Base-by-base conservation (phyloP, 2,329 filamentous ascomycete genomes). In the Phaeophleospora eucalypticola region DNA sequence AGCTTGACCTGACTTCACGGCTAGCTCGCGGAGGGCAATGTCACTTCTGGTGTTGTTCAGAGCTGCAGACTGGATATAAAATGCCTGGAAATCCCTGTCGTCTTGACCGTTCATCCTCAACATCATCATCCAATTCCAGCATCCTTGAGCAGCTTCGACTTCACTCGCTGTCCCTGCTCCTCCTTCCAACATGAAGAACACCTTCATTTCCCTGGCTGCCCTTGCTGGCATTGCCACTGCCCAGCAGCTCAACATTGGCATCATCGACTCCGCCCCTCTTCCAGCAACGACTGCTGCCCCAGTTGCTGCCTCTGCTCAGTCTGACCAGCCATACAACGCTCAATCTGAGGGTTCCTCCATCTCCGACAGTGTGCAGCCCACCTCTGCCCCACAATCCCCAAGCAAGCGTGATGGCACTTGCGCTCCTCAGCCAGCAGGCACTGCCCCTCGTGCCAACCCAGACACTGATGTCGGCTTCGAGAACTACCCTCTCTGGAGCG, bases 381-480 rank as follows among this genome's bases (percentile, higher is more conserved):
- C 52, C 14, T 48, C 56, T 12, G 53, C 55, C 8, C 45, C 53
- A 16, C 40, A 36, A 7, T 32, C 46, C 41, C 51, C 46, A 34
- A 52, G 51, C 36, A 17, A 45, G 24, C 54, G 55, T 51, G 53
- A 53, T 34, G 65, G 66, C 38, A 56, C 63, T 39, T 69, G 66
- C 50, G 58, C 63, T 16, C 55, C 61, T 42, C 65, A 70, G 48
- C 66, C 66, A n/a, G 62, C 65, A 41, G 63, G 59, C 17, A 59
- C 63, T 41, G 65, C 60, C n/a, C 67, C 66, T 38, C 48, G 40
- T 27, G 49, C 46, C 21, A 21, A 49, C 8, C 58, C 59, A 15
- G 58, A 61, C 45, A 63, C 59, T 20, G 39, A 41, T 14, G 46
- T 47, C 41, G 60, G 52, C 49, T 66, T 60, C 57, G 49, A 51